phyloP scores from a whole-genome alignment of 495 filamentous ascomycete species.

The Choiromyces venosus region DNA sequence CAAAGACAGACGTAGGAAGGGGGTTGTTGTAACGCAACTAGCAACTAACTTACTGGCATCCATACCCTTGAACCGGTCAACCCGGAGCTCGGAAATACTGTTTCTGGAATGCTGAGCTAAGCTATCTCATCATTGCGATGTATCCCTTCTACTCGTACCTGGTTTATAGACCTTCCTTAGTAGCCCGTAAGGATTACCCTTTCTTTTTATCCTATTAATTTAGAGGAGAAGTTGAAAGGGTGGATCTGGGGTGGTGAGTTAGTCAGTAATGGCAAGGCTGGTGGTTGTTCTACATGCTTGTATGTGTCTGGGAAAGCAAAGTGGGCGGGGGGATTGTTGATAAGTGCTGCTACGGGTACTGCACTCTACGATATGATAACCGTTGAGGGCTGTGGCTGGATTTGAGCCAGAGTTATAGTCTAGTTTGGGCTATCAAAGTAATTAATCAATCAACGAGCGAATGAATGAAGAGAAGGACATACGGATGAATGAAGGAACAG shows the following conservation, averaged over 20 bases:
- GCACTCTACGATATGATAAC: background rate
- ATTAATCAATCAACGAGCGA: background rate
- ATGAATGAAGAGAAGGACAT: background rate
- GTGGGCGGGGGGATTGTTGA: background rate
- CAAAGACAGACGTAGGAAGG: too few relatives aligned
- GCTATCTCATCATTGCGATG: background rate
- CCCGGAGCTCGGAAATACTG: background rate
- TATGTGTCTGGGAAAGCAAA: background rate
- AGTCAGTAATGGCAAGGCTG: background rate
- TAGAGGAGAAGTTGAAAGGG: background rate
- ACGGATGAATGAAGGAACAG: background rate
- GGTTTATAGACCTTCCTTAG: background rate
- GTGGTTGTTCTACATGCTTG: background rate
- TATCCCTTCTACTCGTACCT: background rate
- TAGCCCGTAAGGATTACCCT: background rate
- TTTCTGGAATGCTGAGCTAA: background rate
- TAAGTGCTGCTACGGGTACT: background rate
- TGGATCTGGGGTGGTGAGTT: background rate
- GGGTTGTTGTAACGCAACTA: background rate
- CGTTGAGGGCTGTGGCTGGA: background rate
- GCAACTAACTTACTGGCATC: background rate
- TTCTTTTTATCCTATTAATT: background rate
- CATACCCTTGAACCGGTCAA: background rate
- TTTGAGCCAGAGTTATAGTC: background rate
- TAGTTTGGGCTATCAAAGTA: background rate